Evolutionary conservation across 495 filamentous ascomycete genomes (phyloP).

Genomic region (Staphylotrichum tortipilum): DNA sequence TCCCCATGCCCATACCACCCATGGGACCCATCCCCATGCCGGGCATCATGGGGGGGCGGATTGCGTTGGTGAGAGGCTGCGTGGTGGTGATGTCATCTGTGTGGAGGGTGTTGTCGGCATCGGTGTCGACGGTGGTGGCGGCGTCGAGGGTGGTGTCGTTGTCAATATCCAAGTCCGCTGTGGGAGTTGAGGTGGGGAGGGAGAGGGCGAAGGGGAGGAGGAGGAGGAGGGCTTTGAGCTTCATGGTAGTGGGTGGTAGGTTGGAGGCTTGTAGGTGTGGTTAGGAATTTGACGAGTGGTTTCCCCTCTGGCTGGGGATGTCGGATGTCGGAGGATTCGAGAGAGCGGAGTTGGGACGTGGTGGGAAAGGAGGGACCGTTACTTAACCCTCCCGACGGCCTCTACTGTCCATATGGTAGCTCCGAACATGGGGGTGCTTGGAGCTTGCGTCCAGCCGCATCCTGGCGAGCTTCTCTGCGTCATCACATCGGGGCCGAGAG

Average conservation of each 20-base stretch:
- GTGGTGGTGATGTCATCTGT: background rate
- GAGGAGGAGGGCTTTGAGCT: background rate
- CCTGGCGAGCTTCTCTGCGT: no score
- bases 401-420: no score
- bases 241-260: background rate
- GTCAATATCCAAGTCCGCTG: background rate
- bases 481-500: no score
- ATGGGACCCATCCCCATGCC: background rate
- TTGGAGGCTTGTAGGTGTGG: background rate
- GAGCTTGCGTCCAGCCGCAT: no score
- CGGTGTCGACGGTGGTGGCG: background rate
- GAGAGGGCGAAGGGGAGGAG: background rate
- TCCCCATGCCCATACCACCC: background rate
- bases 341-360: no score
- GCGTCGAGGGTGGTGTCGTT: background rate
- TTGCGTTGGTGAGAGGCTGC: background rate
- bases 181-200: background rate
- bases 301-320: no score
- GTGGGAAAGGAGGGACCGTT: no score
- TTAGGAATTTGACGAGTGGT: no score
- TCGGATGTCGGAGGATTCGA: background rate
- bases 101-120: background rate
- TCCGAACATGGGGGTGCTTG: no score
- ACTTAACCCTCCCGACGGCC: no score
- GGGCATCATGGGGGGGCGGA: background rate